A percentile compares a stretch with the other conserved stretches of the same genome.
phyloP scores from a whole-genome alignment of 108 stramenopile species.

The Cyclotella kingstonii region DNA sequence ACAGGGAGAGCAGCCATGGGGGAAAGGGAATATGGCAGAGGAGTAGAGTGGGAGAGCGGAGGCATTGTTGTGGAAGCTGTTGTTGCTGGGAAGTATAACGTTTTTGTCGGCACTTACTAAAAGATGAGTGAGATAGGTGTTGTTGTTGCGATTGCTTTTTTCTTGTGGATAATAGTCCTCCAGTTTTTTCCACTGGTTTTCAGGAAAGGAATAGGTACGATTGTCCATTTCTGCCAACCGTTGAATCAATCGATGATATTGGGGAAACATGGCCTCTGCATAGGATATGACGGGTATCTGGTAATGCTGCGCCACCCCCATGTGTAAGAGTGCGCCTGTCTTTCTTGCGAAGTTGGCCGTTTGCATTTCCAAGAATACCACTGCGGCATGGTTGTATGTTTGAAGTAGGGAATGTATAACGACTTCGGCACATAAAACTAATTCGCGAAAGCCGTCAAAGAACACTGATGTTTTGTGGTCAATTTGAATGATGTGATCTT shows the following conservation, averaged over 20 bases:
- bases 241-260: conserved; percentile 29
- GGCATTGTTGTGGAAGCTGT: neutral
- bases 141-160: too few species aligned
- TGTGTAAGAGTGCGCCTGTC: conserved; percentile 54
- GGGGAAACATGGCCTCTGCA: conserved; percentile 57
- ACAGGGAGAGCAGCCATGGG: conserved; percentile 61
- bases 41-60: neutral
- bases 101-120: too few species aligned
- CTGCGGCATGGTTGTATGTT: conserved; percentile 39
- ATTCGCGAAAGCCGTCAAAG: conserved; percentile 58
- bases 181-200: conserved; percentile 10
- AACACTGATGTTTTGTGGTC: conserved; percentile 58
- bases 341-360: conserved; percentile 55
- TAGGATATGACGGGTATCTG: conserved; percentile 65
- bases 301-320: conserved; percentile 69
- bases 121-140: too few species aligned
- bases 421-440: conserved; percentile 56
- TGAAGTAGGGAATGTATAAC: conserved; percentile 49
- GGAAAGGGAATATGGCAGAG: conserved; percentile 51
- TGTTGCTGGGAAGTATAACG: neutral
- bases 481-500: conserved; percentile 50
- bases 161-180: too few species aligned
- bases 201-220: conserved; percentile 30
- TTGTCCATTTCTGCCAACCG: conserved; percentile 34
- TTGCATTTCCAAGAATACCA: conserved; percentile 62